These are phyloP conservation scores for Pelargonium hybrid DNA, from an alignment of 441 rosid genomes.

Conservation along the genomic window DNA sequence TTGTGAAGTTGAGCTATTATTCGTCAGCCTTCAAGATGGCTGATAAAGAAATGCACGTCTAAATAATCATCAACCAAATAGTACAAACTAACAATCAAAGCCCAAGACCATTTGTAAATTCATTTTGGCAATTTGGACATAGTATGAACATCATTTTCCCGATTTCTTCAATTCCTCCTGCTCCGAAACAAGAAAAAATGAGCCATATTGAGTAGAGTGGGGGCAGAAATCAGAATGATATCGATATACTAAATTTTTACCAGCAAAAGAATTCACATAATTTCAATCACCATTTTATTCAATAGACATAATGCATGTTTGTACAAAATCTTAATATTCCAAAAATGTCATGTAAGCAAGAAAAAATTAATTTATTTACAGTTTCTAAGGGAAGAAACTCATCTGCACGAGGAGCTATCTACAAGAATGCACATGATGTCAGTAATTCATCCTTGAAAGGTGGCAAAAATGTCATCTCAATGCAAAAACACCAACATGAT, in stretches of 20 bases:
- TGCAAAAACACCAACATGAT: constrained; percentile 21
- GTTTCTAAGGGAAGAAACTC: constrained; percentile 48
- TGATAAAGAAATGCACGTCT: not conserved
- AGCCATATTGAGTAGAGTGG: constrained; percentile 11
- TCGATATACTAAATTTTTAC: not conserved
- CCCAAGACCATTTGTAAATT: not conserved
- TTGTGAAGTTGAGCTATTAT: not conserved
- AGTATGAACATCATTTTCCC: constrained; percentile 9
- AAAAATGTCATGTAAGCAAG: constrained; percentile 23
- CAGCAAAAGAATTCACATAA: not conserved
- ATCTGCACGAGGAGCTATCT: constrained; percentile 43
- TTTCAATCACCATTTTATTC: constrained; percentile 14
- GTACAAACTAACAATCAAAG: not conserved
- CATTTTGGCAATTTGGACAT: not conserved
- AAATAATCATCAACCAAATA: not conserved
- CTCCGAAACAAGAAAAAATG: constrained; percentile 3
- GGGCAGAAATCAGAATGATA: not conserved
- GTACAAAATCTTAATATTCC: constrained; percentile 33
- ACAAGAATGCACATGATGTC: constrained; percentile 32
- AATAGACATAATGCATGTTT: constrained; percentile 26
- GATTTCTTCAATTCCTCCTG: constrained; percentile 15
- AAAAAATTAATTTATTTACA: constrained; percentile 30
- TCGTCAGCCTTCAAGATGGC: not conserved
- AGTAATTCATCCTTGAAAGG: constrained; percentile 28
- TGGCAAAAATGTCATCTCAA: constrained; percentile 20